Conservation (phyloP, 2,329 filamentous ascomycete genomes). For the Byssothecium circinans region DNA sequence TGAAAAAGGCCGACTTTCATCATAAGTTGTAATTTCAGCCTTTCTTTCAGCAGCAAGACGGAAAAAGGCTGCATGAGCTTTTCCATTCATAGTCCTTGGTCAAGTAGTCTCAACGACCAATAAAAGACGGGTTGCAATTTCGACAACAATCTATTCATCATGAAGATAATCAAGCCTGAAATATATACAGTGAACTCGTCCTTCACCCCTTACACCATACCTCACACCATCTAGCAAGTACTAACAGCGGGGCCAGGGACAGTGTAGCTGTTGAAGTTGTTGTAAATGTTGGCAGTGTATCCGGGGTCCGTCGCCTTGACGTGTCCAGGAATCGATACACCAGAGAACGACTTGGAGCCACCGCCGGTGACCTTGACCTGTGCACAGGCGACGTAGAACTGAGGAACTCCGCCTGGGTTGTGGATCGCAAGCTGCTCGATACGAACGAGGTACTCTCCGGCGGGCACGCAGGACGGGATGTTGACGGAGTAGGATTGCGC, state of each 20-base stretch:
- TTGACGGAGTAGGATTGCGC: slow-evolving; percentile 38
- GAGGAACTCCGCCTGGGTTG: slow-evolving; percentile 38
- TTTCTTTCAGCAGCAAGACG: too few species aligned
- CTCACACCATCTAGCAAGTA: slow-evolving; percentile 29
- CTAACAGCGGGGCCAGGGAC: slow-evolving; percentile 42
- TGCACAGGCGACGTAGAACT: slow-evolving; percentile 47
- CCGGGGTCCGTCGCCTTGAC: slow-evolving; percentile 40
- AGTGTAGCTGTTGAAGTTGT: slow-evolving; percentile 41
- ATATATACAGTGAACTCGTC: slow-evolving; percentile 1
- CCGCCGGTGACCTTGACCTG: slow-evolving; percentile 51
- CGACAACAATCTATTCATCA: background rate
- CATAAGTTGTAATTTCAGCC: too few species aligned
- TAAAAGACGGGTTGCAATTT: too few species aligned
- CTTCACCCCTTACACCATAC: background rate
- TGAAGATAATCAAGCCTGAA: background rate
- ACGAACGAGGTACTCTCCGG: slow-evolving; percentile 52
- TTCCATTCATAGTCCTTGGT: too few species aligned
- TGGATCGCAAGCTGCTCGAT: slow-evolving; percentile 55
- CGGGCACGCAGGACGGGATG: slow-evolving; percentile 46
- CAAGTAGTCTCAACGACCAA: too few species aligned
- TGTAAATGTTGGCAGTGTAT: slow-evolving; percentile 45
- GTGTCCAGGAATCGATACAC: slow-evolving; percentile 39
- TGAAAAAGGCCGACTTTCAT: too few species aligned
- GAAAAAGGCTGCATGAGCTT: too few species aligned
- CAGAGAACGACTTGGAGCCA: slow-evolving; percentile 26